A percentile compares a stretch with the other conserved stretches of the same genome.
Conservation (phyloP, 192 early-diverging fungal genomes). For the Piromyces sp. region DNA sequence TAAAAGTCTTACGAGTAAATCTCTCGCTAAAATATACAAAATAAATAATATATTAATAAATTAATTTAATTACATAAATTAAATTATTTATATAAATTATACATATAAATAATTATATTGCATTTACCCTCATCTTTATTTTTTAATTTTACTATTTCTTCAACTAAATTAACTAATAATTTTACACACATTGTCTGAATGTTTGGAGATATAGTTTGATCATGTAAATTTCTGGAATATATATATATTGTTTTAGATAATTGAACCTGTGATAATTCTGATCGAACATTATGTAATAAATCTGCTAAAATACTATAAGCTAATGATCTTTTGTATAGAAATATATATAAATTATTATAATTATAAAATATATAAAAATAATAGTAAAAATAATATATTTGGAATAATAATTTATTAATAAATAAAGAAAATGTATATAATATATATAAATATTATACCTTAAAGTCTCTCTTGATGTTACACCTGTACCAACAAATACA, state of each 20-base stretch:
- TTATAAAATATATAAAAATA: neutral
- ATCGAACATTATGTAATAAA: slow-evolving; percentile 84
- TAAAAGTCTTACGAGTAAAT: slow-evolving; percentile 60
- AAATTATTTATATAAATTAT: too few species aligned
- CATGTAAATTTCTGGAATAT: slow-evolving; percentile 84
- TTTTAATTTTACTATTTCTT: slow-evolving; percentile 55
- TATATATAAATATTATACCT: slow-evolving; percentile 32
- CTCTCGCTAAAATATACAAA: slow-evolving; percentile 23
- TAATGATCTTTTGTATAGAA: slow-evolving; percentile 35
- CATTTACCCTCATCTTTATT: slow-evolving; percentile 28
- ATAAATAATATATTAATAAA: too few species aligned
- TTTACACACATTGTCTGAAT: slow-evolving; percentile 97
- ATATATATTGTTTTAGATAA: slow-evolving; percentile 70
- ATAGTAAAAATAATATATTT: too few species aligned
- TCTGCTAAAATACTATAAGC: slow-evolving; percentile 92
- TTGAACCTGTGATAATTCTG: slow-evolving; percentile 62
- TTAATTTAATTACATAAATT: too few species aligned
- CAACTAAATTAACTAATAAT: slow-evolving; percentile 76
- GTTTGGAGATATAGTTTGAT: slow-evolving; percentile 68
- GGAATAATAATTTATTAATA: too few species aligned
- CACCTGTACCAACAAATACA: slow-evolving; percentile 78
- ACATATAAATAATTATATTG: too few species aligned
- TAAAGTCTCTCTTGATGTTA: slow-evolving; percentile 81
- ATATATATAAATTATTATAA: neutral
- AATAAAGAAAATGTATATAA: too few species aligned